phyloP scores from a whole-genome alignment of 164 flowering plant genomes.

The Piper betle region DNA sequence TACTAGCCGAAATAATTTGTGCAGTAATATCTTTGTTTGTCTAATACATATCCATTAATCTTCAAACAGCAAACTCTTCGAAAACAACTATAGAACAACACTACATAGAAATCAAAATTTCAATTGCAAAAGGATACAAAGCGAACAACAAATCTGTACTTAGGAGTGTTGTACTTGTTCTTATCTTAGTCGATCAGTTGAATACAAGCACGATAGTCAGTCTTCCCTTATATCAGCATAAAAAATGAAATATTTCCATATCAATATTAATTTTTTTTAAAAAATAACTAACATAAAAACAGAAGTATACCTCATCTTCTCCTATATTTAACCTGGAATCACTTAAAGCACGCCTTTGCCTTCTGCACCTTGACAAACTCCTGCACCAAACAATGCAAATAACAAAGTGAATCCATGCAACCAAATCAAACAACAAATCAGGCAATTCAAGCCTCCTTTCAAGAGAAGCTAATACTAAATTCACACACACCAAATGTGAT shows the following conservation, averaged over 20 bases:
- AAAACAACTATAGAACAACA: not conserved
- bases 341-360: constrained; percentile 33
- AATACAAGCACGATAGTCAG: constrained; percentile 80
- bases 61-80: not conserved
- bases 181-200: constrained; percentile 86
- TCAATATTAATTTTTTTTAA: too few relatives aligned
- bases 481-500: too few relatives aligned
- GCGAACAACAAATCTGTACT: constrained; percentile 77
- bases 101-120: not conserved
- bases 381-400: constrained; percentile 5
- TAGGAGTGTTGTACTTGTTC: constrained; percentile 89
- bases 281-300: too few relatives aligned
- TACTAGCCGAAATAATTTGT: constrained; percentile 67
- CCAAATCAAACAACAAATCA: too few relatives aligned
- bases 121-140: constrained; percentile 31
- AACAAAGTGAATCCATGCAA: too few relatives aligned
- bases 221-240: constrained; percentile 56
- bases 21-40: constrained; percentile 74
- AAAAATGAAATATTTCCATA: not conserved
- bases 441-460: too few relatives aligned
- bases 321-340: constrained; percentile 41
- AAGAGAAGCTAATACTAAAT: too few relatives aligned
- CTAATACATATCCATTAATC: constrained; percentile 17
- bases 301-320: constrained; percentile 33
- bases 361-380: constrained; percentile 42